Conservation (phyloP, 2,329 filamentous ascomycete genomes). For the Epichloe hybrida region DNA sequence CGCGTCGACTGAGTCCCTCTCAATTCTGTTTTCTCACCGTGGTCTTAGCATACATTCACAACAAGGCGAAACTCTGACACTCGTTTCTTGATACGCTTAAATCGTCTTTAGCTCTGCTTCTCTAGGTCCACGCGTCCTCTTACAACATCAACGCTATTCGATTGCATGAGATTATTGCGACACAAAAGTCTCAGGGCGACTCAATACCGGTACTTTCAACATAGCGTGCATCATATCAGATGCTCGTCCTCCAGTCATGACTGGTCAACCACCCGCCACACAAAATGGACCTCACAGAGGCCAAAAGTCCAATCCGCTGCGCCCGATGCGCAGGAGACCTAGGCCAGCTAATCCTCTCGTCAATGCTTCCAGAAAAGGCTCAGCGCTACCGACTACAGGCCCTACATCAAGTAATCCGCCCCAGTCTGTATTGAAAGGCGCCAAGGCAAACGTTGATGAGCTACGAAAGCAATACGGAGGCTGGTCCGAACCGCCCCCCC, state of each 20-base stretch:
- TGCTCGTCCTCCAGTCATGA: conserved; percentile 23
- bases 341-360: conserved; percentile 47
- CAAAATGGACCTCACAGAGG: conserved; percentile 20
- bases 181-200: background rate
- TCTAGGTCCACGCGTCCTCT: too few species aligned
- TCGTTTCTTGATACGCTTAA: too few species aligned
- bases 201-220: background rate
- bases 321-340: conserved; percentile 27
- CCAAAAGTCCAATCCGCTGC: conserved; percentile 23
- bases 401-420: conserved; percentile 9
- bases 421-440: conserved; percentile 14
- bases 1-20: too few species aligned
- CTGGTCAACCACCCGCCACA: conserved; percentile 24
- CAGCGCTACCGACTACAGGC: conserved; percentile 12
- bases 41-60: too few species aligned
- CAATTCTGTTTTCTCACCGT: too few species aligned
- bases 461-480: conserved; percentile 36
- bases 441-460: conserved; percentile 25
- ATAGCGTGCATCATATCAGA: background rate
- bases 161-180: background rate
- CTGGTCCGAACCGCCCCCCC: conserved; percentile 42
- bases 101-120: too few species aligned
- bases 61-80: too few species aligned
- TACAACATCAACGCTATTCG: too few species aligned
- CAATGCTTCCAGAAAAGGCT: conserved; percentile 39